These are phyloP conservation scores for Asparagopsis taxiformis DNA, from an alignment of 31 red algal genomes.

Conservation along the genomic window DNA sequence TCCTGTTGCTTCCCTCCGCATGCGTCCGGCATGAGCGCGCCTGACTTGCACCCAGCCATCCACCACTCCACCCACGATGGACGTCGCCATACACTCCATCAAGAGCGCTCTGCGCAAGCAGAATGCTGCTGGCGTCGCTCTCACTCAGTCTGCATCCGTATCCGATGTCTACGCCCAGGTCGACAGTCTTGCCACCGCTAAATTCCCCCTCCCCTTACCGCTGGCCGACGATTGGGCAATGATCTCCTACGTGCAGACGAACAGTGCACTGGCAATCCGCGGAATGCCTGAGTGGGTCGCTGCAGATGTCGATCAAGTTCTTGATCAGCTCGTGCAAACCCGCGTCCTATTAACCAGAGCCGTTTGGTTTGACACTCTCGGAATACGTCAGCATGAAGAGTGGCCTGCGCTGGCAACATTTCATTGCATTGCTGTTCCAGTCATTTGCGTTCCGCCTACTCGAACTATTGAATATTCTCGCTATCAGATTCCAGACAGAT, in stretches of 20 bases:
- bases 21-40: too few species aligned
- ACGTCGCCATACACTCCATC: background rate
- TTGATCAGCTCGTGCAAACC: conserved; percentile 35
- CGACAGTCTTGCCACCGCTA: conserved; percentile 1
- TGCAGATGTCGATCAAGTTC: conserved; percentile 53
- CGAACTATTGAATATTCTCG: conserved; percentile 71
- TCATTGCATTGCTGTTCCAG: conserved; percentile 40
- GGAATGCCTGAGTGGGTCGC: conserved; percentile 70
- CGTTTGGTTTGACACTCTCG: conserved; percentile 55
- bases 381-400: conserved; percentile 26
- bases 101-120: background rate
- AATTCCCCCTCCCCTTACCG: background rate
- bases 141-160: background rate
- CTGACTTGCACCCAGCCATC: too few species aligned
- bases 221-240: conserved; percentile 36
- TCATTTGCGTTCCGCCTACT: conserved; percentile 65
- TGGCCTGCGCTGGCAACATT: conserved; percentile 54
- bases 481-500: conserved; percentile 69
- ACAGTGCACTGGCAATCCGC: conserved; percentile 33
- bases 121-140: background rate
- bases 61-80: too few species aligned
- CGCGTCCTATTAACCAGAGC: conserved; percentile 31
- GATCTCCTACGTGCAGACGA: conserved; percentile 56
- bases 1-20: too few species aligned
- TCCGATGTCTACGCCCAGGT: conserved; percentile 31